Evolutionary conservation across 2,329 filamentous ascomycete species (phyloP), one percentile per base, ranked within the genome.

Genomic region (Ceratocystis colombiana): DNA sequence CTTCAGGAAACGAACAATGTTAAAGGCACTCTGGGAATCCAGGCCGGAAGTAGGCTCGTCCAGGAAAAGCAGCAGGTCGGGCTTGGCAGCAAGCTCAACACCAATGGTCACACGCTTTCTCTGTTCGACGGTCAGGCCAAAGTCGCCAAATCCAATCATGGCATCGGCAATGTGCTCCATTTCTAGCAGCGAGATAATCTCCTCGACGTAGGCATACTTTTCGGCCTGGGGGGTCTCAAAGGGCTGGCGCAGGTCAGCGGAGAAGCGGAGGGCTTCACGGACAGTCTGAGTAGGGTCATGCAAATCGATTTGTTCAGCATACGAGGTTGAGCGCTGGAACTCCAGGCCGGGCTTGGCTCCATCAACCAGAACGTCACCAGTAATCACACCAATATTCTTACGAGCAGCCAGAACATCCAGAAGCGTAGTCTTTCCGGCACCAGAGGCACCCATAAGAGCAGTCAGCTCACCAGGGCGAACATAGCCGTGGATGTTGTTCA

Each of bases 371-470:
- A 86, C 79, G 50, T 83, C 80, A 48, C 83, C 83, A 0, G 73
- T 71, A 48, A 86, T 82, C 1, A 84, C 81, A 70, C 83, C 84
- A 66, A 85, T 83, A 70, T 83, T 85, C 75, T 84, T 85, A 46
- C 84, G 77, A 0, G 79, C 74, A 0, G 82, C 82, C 45, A 95
- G 77, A 0, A 93, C 88, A 71, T 96, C 89, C 2, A 96, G 78
- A 0, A 95, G 78, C 0, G 90, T 95, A 0, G 90, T 94, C 77
- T 96, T 96, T 62, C 90, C 90, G 3, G 90, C 90, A n/a, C 88
- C 88, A 4, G 88, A 90, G 5, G 87, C 86, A 48, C 89, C 89
- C 88, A 94, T 91, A 1, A 94, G 78, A 1, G 89, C 88, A 2
- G 88, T 92, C 8, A 93, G 79, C 71, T 87, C 84, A 45, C 89